Evolutionary conservation across 345 rosid genomes (phyloP).

Genomic region (Eucalyptus regnans): DNA sequence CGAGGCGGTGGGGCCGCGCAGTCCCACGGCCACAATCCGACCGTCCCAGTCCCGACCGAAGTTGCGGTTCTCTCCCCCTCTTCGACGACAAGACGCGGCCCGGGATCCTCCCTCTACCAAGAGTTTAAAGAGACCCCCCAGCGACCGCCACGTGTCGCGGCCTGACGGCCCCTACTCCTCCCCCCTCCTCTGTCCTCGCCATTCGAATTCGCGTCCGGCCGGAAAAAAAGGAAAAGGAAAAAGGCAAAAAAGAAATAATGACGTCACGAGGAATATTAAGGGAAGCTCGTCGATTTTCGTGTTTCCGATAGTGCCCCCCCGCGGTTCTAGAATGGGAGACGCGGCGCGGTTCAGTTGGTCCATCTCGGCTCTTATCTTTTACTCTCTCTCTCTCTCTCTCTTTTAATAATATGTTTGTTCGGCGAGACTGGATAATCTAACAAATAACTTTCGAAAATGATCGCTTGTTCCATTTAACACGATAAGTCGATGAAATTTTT

Average conservation of each 20-base stretch:
- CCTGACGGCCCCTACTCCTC: neutral
- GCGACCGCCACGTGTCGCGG: neutral
- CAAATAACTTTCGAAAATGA: neutral
- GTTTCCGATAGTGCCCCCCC: neutral
- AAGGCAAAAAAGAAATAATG: fast-evolving
- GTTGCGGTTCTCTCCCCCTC: neutral
- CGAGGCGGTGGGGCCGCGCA: neutral
- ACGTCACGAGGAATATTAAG: neutral
- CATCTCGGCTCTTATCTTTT: neutral
- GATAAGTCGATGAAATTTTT: neutral
- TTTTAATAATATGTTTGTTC: neutral
- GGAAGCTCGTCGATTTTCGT: neutral
- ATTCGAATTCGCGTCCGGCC: neutral
- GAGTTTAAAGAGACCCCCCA: neutral
- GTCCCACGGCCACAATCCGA: neutral
- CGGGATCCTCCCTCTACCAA: neutral
- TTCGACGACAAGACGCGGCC: neutral
- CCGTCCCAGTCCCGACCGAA: neutral
- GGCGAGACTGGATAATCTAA: too few species aligned
- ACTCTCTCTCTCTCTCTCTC: neutral
- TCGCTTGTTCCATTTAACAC: neutral
- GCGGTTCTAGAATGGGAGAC: neutral
- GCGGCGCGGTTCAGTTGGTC: neutral
- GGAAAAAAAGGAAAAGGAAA: fast-evolving
- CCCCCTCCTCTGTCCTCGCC: neutral